Base-by-base conservation (phyloP, 345 rosid species). In the Eucalyptus caleyi region DNA sequence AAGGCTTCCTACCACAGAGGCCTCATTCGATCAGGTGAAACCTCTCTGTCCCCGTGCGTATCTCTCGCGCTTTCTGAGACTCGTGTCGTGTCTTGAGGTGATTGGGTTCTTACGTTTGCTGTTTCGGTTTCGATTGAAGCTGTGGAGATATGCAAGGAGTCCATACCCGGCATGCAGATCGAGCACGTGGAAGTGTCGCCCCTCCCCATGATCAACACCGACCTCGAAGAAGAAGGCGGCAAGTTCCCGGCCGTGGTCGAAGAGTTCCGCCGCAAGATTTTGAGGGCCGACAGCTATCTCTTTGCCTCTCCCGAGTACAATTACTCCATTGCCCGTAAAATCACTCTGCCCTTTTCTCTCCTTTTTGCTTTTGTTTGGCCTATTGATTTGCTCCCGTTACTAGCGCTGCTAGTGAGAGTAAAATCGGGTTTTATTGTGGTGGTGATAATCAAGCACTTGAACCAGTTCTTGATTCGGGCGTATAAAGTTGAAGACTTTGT, bases 281-380 rank as follows among this genome's bases (percentile, higher is more conserved):
- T 91, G 23, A 88, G 89, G 37, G 96, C 98, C 44, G 99, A 95
- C 67, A 89, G 95, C 92, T 44, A 93, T 32, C 94, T 97, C n/a
- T 96, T 96, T n/a, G 98, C 98, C 87, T 97, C 95, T 3, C 98
- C 97, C 4, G 98, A 97, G 92, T 95, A 96, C 89, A 97, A 95
- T 65, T 96, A 82, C 93, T 96, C 99, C 37, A 89, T 96, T 44
- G 81, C 97, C 49, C 95, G 98, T 96, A 93, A 87, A 53, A 6
- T 54, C 54, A 24, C 51, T 44, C 21, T 23, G 7, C 30, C 62
- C 50, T 37, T 45, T 27, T 27, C 42, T 30, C 77, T 34, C 24
- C 69, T 83, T 87, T 85, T 82, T 87, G 49, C 80, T 80, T 82
- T 24, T 37, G 9, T 34, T 87, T 53, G n/a, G 37, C 47, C 50